Base-by-base conservation (phyloP, 148 eudicot genomes). In the Camellia japonica region DNA sequence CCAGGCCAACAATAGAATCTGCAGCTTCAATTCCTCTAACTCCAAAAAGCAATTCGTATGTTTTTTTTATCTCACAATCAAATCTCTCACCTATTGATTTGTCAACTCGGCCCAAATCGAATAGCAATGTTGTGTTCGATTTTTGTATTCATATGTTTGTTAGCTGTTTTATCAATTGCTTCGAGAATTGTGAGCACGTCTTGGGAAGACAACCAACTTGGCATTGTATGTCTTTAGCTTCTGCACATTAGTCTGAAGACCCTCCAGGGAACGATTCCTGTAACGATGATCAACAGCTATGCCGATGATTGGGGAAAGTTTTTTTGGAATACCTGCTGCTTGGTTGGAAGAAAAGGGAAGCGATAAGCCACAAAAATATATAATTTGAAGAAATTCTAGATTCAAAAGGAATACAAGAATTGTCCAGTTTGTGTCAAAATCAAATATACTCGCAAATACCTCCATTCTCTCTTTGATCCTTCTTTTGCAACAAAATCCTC, bases 121-220 rank as follows among this genome's bases (percentile, higher is more conserved):
- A 30, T 30, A 30, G 38, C 38, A 30, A 30, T 30, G 1, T 30
- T 30, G 38, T 30, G 1, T 30, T 30, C 38, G 38, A 30, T 30
- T 30, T 30, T 30, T 30, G 38, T 30, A 30, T 30, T 30, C 38
- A 30, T 30, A 0, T 1, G 38, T 30, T 30, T 30, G 38, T 30
- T 30, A 30, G 38, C 38, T 30, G 0, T 30, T 30, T 30, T 30
- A 30, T 30, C 38, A 30, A 30, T 30, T 30, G 1, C 38, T 30
- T 30, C 0, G 38, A 1, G 1, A 30, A 30, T 30, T 30, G 0
- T 30, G 80, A 12, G 87, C 83, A 58, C 81, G 82, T 46, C 91
- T 86, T 78, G 97, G 97, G 94, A 91, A 93, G 82, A 93, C 91
- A 74, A 91, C 94, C 46, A 93, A 73, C 87, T 93, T 93, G 82